Evolutionary conservation across 2,329 filamentous ascomycete genomes (phyloP).

Genomic region (Aspergillus bombycis): DNA sequence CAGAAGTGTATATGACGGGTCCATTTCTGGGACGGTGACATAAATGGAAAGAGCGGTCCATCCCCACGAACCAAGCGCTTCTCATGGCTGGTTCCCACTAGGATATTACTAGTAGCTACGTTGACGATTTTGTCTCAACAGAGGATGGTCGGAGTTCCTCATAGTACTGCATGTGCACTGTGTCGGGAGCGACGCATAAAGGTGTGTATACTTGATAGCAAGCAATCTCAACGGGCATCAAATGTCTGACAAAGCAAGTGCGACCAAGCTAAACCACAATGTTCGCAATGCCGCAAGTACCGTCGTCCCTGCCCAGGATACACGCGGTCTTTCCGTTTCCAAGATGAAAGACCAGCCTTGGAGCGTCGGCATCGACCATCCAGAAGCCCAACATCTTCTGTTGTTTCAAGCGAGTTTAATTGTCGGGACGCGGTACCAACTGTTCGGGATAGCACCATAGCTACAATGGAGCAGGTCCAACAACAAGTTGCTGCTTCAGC

Average conservation of each 20-base stretch:
- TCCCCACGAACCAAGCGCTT: background rate
- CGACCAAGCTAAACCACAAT: slow-evolving; percentile 48
- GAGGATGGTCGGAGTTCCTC: slow-evolving; percentile 46
- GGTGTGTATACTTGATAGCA: slow-evolving; percentile 24
- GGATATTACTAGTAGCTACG: background rate
- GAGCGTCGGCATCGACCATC: slow-evolving; percentile 30
- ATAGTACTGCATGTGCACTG: slow-evolving; percentile 46
- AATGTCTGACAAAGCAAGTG: slow-evolving; percentile 36
- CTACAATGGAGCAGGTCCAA: slow-evolving; percentile 25
- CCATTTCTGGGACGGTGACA: background rate
- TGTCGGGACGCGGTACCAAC: slow-evolving; percentile 15
- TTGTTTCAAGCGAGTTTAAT: background rate
- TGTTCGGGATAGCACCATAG: slow-evolving; percentile 29
- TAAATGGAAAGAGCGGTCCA: background rate
- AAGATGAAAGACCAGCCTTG: slow-evolving; percentile 42
- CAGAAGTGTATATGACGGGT: background rate
- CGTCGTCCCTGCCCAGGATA: slow-evolving; percentile 43
- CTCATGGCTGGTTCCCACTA: background rate
- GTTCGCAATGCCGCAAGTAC: slow-evolving; percentile 41
- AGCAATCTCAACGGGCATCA: background rate
- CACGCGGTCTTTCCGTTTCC: slow-evolving; percentile 38
- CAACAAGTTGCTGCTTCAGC: background rate
- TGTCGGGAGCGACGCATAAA: slow-evolving; percentile 46
- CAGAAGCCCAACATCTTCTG: background rate
- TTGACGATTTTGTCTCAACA: background rate